Evolutionary conservation across 2,329 filamentous ascomycete genomes (phyloP), one percentile per base, ranked within the genome.

Genomic region (Monilinia fructicola): DNA sequence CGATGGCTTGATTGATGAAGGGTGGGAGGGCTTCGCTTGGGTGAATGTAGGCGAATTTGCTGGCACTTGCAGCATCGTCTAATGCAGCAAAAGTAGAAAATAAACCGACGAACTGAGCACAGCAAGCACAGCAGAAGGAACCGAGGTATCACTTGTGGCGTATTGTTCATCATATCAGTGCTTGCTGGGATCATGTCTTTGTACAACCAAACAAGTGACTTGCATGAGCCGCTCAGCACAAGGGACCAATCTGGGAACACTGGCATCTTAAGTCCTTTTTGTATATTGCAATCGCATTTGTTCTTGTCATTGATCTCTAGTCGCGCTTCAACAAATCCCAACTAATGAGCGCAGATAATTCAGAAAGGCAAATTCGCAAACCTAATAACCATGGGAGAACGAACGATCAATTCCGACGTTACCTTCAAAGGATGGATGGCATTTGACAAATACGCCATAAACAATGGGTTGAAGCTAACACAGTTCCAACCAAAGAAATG

Each of bases 401-500:
- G 4, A 54, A 62, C 10, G 5, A 54, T 40, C 46, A 54, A n/a
- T 21, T 53, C 59, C 11, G 46, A 53, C 31, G 9, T 53, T 26
- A 28, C 61, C 38, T 64, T 64, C 26, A 35, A 73, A 59, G 75
- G 75, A 50, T 77, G 76, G 76, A 65, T 76, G 64, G 76, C 70
- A 18, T 46, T 72, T 21, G 69, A 76, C 44, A 65, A 73, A 21
- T 67, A 76, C 38, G 63, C 71, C 16, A 68, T 65, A 28, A 54
- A 68, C 10, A 73, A 73, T 21, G 73, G 74, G 6, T 72, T 76
- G 70, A 67, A 69, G 23, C 73, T 70, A 68, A 23, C 52, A 44
- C 23, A 14, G 16, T 81, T 80, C 64, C 71, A 79, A 68, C 79
- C 79, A 11, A 82, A 82, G 31, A 72, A 68, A 69, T 82, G 79